phyloP scores from a whole-genome alignment of 495 filamentous ascomycete species.

The Penicillium tannophilum region DNA sequence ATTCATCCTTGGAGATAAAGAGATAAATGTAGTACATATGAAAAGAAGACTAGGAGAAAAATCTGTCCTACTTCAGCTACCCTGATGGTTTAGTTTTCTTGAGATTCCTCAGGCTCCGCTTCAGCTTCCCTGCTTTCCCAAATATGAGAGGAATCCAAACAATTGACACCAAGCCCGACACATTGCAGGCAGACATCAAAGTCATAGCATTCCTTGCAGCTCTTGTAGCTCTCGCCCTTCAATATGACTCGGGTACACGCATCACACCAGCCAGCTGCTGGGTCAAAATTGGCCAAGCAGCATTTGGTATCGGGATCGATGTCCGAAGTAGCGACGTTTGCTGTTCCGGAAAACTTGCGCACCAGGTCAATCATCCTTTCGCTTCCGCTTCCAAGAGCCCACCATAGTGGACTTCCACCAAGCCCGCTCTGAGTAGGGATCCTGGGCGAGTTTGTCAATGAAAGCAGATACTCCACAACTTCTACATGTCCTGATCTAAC shows the following conservation, averaged over 20 bases:
- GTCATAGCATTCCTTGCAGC: not conserved
- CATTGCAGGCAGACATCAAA: slow-evolving; percentile 11
- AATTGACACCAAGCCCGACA: slow-evolving; percentile 1
- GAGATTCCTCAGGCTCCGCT: not conserved
- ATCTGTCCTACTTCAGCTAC: too few species aligned
- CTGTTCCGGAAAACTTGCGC: not conserved
- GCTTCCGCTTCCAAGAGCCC: slow-evolving; percentile 6
- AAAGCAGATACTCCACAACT: not conserved
- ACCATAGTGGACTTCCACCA: slow-evolving; percentile 6
- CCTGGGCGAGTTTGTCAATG: not conserved
- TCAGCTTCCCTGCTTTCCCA: slow-evolving; percentile 3
- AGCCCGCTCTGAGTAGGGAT: not conserved
- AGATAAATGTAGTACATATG: too few species aligned
- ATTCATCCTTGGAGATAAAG: too few species aligned
- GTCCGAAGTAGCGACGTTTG: not conserved
- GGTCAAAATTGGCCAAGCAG: not conserved
- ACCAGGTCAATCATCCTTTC: not conserved
- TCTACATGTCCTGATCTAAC: slow-evolving; percentile 6
- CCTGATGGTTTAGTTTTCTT: not conserved
- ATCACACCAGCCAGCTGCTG: not conserved
- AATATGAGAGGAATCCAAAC: slow-evolving; percentile 5
- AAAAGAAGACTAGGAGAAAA: too few species aligned
- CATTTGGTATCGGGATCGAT: not conserved
- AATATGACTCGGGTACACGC: not conserved
- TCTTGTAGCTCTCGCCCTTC: not conserved